phyloP scores from a whole-genome alignment of 768 basidiomycete genomes.

The Tylopilus sp. region DNA sequence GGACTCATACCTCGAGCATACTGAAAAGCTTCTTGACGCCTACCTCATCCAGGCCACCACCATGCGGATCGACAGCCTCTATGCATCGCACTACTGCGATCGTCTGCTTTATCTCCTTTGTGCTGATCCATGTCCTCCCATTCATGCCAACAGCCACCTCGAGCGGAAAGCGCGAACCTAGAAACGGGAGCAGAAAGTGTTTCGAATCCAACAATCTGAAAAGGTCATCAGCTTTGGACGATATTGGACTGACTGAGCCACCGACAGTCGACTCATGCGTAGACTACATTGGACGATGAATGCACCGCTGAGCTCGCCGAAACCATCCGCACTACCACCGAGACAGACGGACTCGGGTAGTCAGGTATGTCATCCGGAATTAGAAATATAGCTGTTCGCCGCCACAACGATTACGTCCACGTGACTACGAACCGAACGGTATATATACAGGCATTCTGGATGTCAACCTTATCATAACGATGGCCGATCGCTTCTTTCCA shows the following conservation, averaged over 20 bases:
- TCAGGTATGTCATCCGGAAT: too few relatives aligned
- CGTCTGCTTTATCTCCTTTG: constrained; percentile 68
- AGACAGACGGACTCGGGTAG: too few relatives aligned
- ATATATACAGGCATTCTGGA: too few relatives aligned
- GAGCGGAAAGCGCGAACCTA: constrained; percentile 80
- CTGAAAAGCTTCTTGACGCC: constrained; percentile 52
- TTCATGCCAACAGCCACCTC: constrained; percentile 90
- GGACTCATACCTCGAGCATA: constrained; percentile 39
- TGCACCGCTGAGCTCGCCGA: constrained; percentile 90
- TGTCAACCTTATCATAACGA: too few relatives aligned
- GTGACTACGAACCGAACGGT: too few relatives aligned
- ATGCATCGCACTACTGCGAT: constrained; percentile 79
- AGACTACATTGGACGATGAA: constrained; percentile 80
- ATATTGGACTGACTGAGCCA: constrained; percentile 12
- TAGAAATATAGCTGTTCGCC: too few relatives aligned
- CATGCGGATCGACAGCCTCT: constrained; percentile 75
- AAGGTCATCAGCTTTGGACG: constrained; percentile 2
- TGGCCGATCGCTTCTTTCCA: too few relatives aligned
- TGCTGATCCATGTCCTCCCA: constrained; percentile 85
- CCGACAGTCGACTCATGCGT: constrained; percentile 81
- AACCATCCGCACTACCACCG: too few relatives aligned
- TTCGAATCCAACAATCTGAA: constrained; percentile 73
- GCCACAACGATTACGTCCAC: too few relatives aligned
- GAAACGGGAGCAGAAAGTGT: constrained; percentile 76
- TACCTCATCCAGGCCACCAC: constrained; percentile 55